A percentile compares a stretch with the other conserved stretches of the same genome.
Evolutionary conservation across 1,284 basidiomycete genomes (phyloP).

Genomic region (Trichosporon ovoides): DNA sequence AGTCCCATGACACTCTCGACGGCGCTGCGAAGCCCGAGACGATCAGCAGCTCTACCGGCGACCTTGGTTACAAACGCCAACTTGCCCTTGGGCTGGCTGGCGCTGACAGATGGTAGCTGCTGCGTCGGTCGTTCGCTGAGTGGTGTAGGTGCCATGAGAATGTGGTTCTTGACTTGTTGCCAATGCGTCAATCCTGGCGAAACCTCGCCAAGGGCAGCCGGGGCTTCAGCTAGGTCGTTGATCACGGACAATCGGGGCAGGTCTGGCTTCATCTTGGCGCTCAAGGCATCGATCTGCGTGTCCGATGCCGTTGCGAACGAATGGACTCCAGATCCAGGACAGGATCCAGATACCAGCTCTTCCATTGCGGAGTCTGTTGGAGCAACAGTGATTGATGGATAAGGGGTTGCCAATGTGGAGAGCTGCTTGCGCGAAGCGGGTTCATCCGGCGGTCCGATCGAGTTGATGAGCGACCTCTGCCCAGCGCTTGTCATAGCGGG

Average conservation of each 20-base stretch:
- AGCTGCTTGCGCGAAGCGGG: background rate
- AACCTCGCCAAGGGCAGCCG: background rate
- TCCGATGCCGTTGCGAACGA: background rate
- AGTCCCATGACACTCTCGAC: constrained; percentile 39
- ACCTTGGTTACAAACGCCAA: constrained; percentile 37
- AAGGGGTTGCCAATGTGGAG: too few relatives aligned
- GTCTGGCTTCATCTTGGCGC: constrained; percentile 9
- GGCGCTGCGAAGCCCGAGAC: constrained; percentile 38
- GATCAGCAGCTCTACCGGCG: constrained; percentile 18
- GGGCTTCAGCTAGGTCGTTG: background rate
- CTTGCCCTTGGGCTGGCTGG: constrained; percentile 23
- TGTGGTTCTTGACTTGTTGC: constrained; percentile 41
- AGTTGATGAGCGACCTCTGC: background rate
- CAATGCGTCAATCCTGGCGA: constrained; percentile 42
- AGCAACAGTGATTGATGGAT: background rate
- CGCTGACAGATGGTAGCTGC: background rate
- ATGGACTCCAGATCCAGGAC: too few relatives aligned
- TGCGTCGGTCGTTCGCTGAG: constrained; percentile 22
- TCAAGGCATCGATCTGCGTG: background rate
- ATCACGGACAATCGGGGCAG: background rate
- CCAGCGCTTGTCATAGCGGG: background rate
- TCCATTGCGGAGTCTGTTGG: background rate
- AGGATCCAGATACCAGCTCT: background rate
- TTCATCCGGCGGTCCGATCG: background rate
- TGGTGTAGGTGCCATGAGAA: constrained; percentile 31